These are phyloP conservation scores for Stachybotrys chartarum DNA, from an alignment of 2,329 filamentous ascomycete genomes.

Conservation along the genomic window DNA sequence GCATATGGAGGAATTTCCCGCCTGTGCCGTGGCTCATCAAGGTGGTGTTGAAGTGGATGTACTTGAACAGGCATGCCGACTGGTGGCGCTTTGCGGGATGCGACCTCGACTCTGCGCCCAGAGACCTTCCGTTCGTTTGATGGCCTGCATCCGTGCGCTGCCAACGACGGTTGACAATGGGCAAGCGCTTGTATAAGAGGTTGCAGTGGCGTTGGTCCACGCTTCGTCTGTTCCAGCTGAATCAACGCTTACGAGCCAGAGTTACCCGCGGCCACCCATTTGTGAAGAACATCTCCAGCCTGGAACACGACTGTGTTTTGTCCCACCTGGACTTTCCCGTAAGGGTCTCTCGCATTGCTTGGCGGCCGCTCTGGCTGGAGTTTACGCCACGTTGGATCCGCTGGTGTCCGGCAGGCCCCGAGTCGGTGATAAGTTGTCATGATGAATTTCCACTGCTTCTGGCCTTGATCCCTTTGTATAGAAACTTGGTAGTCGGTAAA, in stretches of 20 bases:
- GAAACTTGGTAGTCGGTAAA: not conserved
- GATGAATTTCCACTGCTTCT: not conserved
- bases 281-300: not conserved
- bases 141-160: not conserved
- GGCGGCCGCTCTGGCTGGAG: not conserved
- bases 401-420: not conserved
- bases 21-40: constrained; percentile 17
- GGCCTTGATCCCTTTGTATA: not conserved
- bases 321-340: not conserved
- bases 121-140: constrained; percentile 27
- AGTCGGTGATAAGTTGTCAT: not conserved
- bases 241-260: too few species aligned
- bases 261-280: not conserved
- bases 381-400: not conserved
- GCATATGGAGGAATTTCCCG: constrained; percentile 16
- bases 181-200: too few species aligned
- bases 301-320: not conserved
- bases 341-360: not conserved
- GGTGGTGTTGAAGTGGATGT: constrained; percentile 24
- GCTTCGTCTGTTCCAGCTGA: too few species aligned
- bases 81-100: constrained; percentile 29
- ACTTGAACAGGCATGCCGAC: constrained; percentile 23
- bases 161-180: too few species aligned
- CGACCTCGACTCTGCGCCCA: constrained; percentile 18
- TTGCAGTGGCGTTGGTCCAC: too few species aligned